Evolutionary conservation across 371 early-diverging fungal species (phyloP), one percentile per base, ranked within the genome.

Genomic region (Mortierella sp.): DNA sequence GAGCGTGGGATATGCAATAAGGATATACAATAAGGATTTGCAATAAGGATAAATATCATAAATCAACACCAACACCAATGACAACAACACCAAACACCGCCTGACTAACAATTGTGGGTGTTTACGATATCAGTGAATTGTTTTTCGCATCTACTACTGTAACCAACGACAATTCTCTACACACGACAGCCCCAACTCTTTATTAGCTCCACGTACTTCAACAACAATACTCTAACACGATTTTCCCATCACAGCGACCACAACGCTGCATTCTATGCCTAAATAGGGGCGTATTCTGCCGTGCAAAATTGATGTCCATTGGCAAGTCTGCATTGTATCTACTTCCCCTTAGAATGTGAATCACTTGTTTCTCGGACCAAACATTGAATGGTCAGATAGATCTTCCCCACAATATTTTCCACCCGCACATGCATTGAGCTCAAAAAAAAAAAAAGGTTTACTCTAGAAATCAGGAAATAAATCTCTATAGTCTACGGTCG

Each of bases 381-480:
- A 28, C 28, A 28, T 7, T 28, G 13, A 57, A 36, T 36, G 36
- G 0, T 6, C 36, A 36, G 36, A 36, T 36, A 36, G 36, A 36
- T 36, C 36, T 36, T 36, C 36, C 52, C 52, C 52, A 52, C 52
- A 52, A 52, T 16, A 16, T 36, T 36, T n/a, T 2, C 36, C 8
- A 59, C 59, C 9, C 15, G 24, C 7, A 33, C 57, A 10, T 21
- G 11, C 40, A 36, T 50, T 24, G 28, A 28, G 28, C 28, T 28
- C 28, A 28, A 28, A 52, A 52, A 52, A 52, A 52, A 52, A 52
- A 8, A 52, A 32, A 55, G 11, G 24, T 59, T 71, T 65, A 13
- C 16, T 65, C 32, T 71, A 71, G 36, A 71, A 71, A 53, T 71
- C 71, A n/a, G 71, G 71, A 43, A 71, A 71, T 58, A 71, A 28